Evolutionary conservation across 805 yeast genomes (phyloP).

Genomic region (Dipodascus geniculatus): DNA sequence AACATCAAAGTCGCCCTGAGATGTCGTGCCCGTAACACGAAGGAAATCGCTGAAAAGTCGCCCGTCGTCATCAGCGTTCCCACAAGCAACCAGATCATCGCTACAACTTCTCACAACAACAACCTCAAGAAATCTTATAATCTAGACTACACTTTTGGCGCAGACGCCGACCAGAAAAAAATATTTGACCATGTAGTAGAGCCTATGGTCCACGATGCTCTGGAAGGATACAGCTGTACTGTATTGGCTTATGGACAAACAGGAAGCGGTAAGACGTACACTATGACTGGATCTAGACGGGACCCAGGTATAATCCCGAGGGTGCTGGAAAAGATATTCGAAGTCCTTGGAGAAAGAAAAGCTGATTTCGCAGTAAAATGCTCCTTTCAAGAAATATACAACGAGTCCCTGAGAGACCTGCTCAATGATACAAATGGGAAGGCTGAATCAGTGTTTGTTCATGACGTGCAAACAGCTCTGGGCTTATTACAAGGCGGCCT

Average conservation of each 20-base stretch:
- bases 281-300: constrained; percentile 50
- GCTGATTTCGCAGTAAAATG: constrained; percentile 59
- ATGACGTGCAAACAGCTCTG: constrained; percentile 40
- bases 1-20: constrained; percentile 55
- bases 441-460: constrained; percentile 39
- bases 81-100: constrained; percentile 38
- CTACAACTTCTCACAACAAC: constrained; percentile 19
- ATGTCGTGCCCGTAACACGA: constrained; percentile 48
- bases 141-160: constrained; percentile 75
- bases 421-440: constrained; percentile 37
- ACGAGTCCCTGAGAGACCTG: constrained; percentile 73
- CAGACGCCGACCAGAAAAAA: constrained; percentile 60
- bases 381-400: constrained; percentile 76
- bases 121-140: constrained; percentile 40
- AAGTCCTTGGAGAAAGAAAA: constrained; percentile 27
- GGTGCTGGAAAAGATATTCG: constrained; percentile 43
- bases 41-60: constrained; percentile 46
- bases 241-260: constrained; percentile 87
- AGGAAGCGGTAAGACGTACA: constrained; percentile 74
- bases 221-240: constrained; percentile 71
- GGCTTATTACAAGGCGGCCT: constrained; percentile 45
- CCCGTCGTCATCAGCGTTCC: constrained; percentile 44
- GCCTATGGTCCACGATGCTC: constrained; percentile 52
- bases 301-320: constrained; percentile 58
- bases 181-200: constrained; percentile 58